Conservation (phyloP, 331 rosid genomes). For the Phaseolus coccineus region DNA sequence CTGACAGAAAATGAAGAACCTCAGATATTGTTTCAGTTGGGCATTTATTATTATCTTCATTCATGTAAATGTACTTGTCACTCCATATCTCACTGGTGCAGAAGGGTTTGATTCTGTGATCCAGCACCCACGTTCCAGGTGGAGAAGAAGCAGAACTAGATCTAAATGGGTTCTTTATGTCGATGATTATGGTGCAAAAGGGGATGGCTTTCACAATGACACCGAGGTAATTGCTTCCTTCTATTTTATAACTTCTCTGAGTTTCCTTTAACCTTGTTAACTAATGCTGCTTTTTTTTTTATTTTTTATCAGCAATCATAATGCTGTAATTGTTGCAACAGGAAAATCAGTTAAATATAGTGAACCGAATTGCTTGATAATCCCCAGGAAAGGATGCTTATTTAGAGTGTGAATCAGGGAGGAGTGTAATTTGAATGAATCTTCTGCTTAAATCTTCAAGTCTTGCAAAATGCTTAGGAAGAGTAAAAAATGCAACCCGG, state of each 20-base stretch:
- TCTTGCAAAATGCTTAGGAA: not conserved
- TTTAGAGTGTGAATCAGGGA: not conserved
- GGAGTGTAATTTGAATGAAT: constrained; percentile 3
- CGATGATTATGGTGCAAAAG: constrained; percentile 72
- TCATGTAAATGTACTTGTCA: constrained; percentile 21
- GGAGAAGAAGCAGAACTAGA: constrained; percentile 51
- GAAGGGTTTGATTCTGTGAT: constrained; percentile 55
- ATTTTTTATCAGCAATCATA: not conserved
- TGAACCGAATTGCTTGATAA: not conserved
- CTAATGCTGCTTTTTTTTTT: too few relatives aligned
- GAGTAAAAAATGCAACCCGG: not conserved
- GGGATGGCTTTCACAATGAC: constrained; percentile 76
- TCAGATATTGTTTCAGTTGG: constrained; percentile 41
- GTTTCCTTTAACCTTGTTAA: not conserved
- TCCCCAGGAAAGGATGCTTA: not conserved
- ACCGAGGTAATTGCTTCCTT: constrained; percentile 53
- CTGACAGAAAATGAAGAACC: constrained; percentile 51
- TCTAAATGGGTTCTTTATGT: constrained; percentile 59
- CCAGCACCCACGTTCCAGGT: constrained; percentile 62
- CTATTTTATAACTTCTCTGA: not conserved
- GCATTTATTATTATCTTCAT: constrained; percentile 38
- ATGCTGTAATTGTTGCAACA: constrained; percentile 6
- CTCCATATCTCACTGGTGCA: constrained; percentile 5
- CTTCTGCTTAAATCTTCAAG: constrained; percentile 1
- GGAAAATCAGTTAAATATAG: not conserved